Base-by-base conservation (phyloP, 495 filamentous ascomycete species). In the Daldinia childiae region DNA sequence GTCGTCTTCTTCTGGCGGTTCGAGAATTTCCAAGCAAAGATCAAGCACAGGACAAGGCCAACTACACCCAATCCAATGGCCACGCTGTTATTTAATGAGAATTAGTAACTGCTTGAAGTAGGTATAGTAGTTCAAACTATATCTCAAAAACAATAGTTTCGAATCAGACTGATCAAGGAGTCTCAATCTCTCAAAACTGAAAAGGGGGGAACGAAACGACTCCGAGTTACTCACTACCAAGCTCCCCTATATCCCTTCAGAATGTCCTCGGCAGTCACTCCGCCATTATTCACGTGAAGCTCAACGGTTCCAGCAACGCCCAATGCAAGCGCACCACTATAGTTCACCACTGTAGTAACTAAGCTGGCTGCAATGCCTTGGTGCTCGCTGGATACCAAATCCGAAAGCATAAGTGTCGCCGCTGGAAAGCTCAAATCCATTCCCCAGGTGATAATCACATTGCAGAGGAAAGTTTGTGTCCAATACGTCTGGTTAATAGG, bases 401-500 rank as follows among this genome's bases (percentile, higher is more conserved):
- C 80, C 19, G 75, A 77, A 11, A 85, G 71, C 52, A 86, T 80
- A 24, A 85, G 79, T 8, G 79, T 82, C 17, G 77, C 77, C 1
- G 80, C 78, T 15, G 79, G 79, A 17, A 82, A 81, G 61, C 72
- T 76, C 55, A 85, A 79, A 72, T 84, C 84, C 86, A 89, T 88
- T 26, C 86, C 87, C 81, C 83, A 87, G 3, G 85, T 82, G 9
- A 81, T 84, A 39, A 89, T 76, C 1, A 88, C 1, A 17, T 79
- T 79, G 19, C 82, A 79, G 12, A 88, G 68, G 68, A 90, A 89
- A 0, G 82, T 81, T 50, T 81, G 79, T 17, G 70, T 54, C 79
- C 79, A 81, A 62, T 81, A 87, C 1, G 74, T 84, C 74, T 88
- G 84, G 29, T 80, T 43, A 11, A 87, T 75, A 4, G 85, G 86